phyloP scores from a whole-genome alignment of 441 rosid genomes.

The Populus hybrid region DNA sequence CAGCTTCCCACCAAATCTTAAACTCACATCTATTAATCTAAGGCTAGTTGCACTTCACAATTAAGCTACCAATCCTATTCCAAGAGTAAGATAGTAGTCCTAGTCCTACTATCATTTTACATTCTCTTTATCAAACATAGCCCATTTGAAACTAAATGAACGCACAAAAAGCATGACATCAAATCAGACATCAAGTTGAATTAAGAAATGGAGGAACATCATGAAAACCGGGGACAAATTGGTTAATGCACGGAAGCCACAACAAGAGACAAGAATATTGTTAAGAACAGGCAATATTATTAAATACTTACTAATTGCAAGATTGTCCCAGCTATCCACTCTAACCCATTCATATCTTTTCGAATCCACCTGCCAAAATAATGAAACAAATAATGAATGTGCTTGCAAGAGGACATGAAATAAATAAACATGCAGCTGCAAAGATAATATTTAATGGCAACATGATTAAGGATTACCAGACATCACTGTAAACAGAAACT shows the following conservation, averaged over 20 bases:
- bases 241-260: neutral
- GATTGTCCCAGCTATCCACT: conserved; percentile 62
- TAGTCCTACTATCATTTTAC: neutral
- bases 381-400: conserved; percentile 10
- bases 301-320: conserved; percentile 44
- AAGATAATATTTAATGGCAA: neutral
- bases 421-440: neutral
- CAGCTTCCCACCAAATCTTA: neutral
- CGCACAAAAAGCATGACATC: neutral
- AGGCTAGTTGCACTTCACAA: neutral
- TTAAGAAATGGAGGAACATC: neutral
- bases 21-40: neutral
- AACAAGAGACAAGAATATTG: neutral
- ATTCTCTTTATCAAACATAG: neutral
- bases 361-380: conserved; percentile 56
- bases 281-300: neutral
- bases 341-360: conserved; percentile 56
- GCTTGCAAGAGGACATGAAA: neutral
- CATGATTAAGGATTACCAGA: neutral
- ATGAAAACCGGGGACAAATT: neutral
- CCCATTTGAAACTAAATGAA: neutral
- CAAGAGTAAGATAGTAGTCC: neutral
- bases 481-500: too few species aligned
- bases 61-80: neutral
- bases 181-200: conserved; percentile 5